Conservation (phyloP, 495 filamentous ascomycete genomes). For the Acidiella bohemica region DNA sequence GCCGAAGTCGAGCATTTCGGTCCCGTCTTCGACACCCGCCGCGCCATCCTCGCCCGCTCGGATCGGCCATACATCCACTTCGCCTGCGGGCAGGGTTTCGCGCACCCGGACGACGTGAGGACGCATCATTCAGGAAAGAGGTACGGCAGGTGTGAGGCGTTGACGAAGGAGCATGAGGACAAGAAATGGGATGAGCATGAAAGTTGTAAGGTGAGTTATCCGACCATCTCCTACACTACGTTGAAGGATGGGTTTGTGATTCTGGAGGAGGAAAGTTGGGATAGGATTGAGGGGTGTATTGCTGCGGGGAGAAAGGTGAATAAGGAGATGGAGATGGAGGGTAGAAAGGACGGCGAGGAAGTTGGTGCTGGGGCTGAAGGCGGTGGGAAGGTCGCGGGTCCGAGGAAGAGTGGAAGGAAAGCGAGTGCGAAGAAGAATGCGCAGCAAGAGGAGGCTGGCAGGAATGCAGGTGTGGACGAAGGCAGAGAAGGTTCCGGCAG, state of each 20-base stretch:
- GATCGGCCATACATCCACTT: background rate
- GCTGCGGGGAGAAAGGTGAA: background rate
- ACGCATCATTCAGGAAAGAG: too few relatives aligned
- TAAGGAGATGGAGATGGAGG: too few relatives aligned
- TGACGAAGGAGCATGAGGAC: background rate
- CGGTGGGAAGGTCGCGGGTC: too few relatives aligned
- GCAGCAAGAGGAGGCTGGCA: too few relatives aligned
- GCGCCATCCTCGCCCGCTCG: background rate
- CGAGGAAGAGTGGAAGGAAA: too few relatives aligned
- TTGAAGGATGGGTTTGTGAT: background rate
- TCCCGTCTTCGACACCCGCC: slow-evolving; percentile 1
- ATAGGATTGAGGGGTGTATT: background rate
- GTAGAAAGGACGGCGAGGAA: too few relatives aligned
- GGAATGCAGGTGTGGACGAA: too few relatives aligned
- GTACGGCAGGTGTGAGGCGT: background rate
- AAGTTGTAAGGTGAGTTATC: background rate
- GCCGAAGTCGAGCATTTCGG: background rate
- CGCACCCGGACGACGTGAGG: slow-evolving; percentile 1
- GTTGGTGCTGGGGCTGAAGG: too few relatives aligned
- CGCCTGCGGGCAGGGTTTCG: slow-evolving; percentile 1
- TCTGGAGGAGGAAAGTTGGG: slow-evolving; percentile 1
- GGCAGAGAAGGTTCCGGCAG: too few relatives aligned
- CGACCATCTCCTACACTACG: background rate
- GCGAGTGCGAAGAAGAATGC: too few relatives aligned
- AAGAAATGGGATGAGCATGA: slow-evolving; percentile 1